Base-by-base conservation (phyloP, 2,329 filamentous ascomycete genomes). In the Daldinia sp. region DNA sequence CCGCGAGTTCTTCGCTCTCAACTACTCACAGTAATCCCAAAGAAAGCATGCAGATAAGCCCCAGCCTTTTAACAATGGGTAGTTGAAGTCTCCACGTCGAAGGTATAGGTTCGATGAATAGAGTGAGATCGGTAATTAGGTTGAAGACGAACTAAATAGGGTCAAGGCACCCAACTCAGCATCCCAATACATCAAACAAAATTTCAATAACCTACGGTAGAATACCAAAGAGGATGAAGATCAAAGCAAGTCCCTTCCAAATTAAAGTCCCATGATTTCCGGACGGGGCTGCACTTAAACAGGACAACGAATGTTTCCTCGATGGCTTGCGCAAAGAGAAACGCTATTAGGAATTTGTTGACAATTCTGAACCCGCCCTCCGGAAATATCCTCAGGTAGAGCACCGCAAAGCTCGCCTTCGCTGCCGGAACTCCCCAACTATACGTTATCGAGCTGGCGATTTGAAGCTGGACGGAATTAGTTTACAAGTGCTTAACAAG, bases 341-440 rank as follows among this genome's bases (percentile, higher is more conserved):
- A 76, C 1, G 49, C 68, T 1, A 74, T 55, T 15, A 76, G 39
- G 8, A 57, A 19, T 48, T 74, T 75, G 35, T 76, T 77, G 8
- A 75, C 51, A 3, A 73, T 57, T 5, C 58, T 55, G 3, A 75
- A 70, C 8, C 49, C 43, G 30, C 63, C 64, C 2, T 70, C 66
- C 0, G 73, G 71, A 13, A 74, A 72, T 39, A 77, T 73, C 43
- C 72, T 71, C 7, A 76, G 43, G 59, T 76, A 76, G 4, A 77
- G 63, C 1, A 75, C 62, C 1, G 75, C 74, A 23, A 77, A 75
- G 1, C 73, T 76, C 9, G 73, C 72, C 48, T 76, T 75, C 11
- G 74, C 74, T 3, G 71, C 54, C 4, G 68, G 56, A 3, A 76
- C 61, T 3, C 74, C 71, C 48, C 70, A 66, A 43, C 73, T 77